Evolutionary conservation across 1,139 yeast species (phyloP).

Genomic region (Scheffersomyces stambukii): DNA sequence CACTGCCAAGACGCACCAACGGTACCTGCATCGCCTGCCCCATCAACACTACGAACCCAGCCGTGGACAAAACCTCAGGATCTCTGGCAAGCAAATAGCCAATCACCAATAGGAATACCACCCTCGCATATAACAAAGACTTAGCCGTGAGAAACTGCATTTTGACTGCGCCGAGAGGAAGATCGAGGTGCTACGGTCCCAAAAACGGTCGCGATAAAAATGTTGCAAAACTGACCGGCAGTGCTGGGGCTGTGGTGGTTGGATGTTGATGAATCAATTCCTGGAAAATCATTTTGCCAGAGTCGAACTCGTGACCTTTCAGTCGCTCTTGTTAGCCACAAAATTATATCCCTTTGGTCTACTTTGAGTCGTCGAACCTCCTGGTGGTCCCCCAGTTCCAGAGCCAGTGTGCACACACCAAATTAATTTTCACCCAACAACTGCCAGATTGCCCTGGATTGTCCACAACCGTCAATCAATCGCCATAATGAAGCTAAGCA

Average conservation of each 20-base stretch:
- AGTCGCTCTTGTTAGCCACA: too few relatives aligned
- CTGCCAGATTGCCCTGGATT: not conserved
- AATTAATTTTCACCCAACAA: too few relatives aligned
- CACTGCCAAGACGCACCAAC: conserved; percentile 34
- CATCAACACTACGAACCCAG: conserved; percentile 50
- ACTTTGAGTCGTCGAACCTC: too few relatives aligned
- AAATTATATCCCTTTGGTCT: too few relatives aligned
- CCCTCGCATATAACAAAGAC: conserved; percentile 46
- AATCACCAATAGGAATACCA: conserved; percentile 40
- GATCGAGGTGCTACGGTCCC: not conserved
- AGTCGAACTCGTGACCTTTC: conserved; percentile 1
- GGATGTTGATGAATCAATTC: too few relatives aligned
- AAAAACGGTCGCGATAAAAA: not conserved
- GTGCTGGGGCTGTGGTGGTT: not conserved
- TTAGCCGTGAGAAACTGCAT: conserved; percentile 61
- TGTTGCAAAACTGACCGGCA: conserved; percentile 13
- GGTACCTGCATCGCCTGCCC: conserved; percentile 59
- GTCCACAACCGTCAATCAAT: not conserved
- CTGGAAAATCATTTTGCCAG: too few relatives aligned
- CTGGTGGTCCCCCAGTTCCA: too few relatives aligned
- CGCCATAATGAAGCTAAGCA: conserved; percentile 11
- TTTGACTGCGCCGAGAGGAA: not conserved
- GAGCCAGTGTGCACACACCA: too few relatives aligned
- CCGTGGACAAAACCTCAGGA: conserved; percentile 32
- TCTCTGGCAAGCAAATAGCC: conserved; percentile 62